These are phyloP conservation scores for Aspergillus egyptiacus DNA, from an alignment of 495 filamentous ascomycete genomes.

Conservation along the genomic window DNA sequence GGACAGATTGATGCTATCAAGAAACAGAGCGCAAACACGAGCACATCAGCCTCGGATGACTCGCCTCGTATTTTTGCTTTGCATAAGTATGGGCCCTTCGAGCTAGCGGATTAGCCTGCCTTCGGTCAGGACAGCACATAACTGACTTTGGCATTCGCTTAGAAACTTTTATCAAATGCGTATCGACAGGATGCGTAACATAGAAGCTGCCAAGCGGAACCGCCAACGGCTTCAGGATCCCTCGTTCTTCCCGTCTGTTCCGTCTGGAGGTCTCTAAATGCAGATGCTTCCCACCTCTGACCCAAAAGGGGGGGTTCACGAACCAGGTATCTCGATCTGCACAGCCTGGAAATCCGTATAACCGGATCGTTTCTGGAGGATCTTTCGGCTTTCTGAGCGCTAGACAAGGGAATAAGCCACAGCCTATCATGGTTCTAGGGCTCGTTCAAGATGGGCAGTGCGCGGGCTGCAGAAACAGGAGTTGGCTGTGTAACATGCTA, in stretches of 20 bases:
- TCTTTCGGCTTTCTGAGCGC: not conserved
- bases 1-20: constrained; percentile 35
- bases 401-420: not conserved
- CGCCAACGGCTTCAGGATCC: constrained; percentile 75
- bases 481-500: constrained; percentile 4
- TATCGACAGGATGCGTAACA: constrained; percentile 68
- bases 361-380: not conserved
- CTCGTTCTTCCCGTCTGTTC: constrained; percentile 75
- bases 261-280: constrained; percentile 53
- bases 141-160: constrained; percentile 11
- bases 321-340: not conserved
- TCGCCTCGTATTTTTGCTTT: constrained; percentile 75
- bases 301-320: not conserved
- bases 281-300: not conserved
- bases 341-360: not conserved
- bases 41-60: constrained; percentile 32
- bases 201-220: constrained; percentile 75
- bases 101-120: not conserved
- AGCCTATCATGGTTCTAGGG: not conserved
- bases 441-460: not conserved
- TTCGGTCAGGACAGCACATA: not conserved
- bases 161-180: constrained; percentile 86
- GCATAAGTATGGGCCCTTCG: constrained; percentile 59
- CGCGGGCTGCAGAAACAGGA: constrained; percentile 2
- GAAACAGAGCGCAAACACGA: constrained; percentile 18